Conservation (phyloP, 805 yeast species). For the Metschnikowia corniflorae region DNA sequence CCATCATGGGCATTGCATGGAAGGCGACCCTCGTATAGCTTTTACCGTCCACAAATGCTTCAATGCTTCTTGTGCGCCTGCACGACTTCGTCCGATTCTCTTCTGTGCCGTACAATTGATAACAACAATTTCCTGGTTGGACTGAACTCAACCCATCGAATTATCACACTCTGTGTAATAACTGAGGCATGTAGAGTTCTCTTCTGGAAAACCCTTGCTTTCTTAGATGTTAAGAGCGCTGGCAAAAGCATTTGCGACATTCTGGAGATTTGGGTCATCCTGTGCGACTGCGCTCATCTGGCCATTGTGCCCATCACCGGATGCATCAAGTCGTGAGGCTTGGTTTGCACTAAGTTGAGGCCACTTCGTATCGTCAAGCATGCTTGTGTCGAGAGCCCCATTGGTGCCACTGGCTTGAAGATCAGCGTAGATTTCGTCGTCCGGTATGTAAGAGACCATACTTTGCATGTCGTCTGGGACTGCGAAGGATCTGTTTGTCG, state of each 20-base stretch:
- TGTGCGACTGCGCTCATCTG: not conserved
- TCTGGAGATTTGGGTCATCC: slow-evolving; percentile 8
- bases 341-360: slow-evolving; percentile 16
- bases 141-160: too few species aligned
- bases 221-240: slow-evolving; percentile 16
- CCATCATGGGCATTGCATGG: too few species aligned
- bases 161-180: too few species aligned
- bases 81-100: too few species aligned
- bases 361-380: slow-evolving; percentile 15
- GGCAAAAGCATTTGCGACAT: slow-evolving; percentile 17
- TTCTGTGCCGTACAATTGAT: too few species aligned
- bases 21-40: too few species aligned
- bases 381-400: not conserved
- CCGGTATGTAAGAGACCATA: slow-evolving; percentile 15
- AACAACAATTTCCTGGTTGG: too few species aligned
- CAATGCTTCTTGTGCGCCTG: too few species aligned
- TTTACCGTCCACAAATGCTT: too few species aligned
- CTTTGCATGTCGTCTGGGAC: slow-evolving; percentile 16
- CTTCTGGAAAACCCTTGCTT: too few species aligned
- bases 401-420: not conserved
- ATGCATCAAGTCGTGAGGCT: slow-evolving; percentile 11
- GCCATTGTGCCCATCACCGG: slow-evolving; percentile 1
- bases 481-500: slow-evolving; percentile 2
- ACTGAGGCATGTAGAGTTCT: too few species aligned
- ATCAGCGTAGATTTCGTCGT: slow-evolving; percentile 6